Evolutionary conservation across 1,139 yeast species (phyloP).

Genomic region (Arxiozyma bovina): DNA sequence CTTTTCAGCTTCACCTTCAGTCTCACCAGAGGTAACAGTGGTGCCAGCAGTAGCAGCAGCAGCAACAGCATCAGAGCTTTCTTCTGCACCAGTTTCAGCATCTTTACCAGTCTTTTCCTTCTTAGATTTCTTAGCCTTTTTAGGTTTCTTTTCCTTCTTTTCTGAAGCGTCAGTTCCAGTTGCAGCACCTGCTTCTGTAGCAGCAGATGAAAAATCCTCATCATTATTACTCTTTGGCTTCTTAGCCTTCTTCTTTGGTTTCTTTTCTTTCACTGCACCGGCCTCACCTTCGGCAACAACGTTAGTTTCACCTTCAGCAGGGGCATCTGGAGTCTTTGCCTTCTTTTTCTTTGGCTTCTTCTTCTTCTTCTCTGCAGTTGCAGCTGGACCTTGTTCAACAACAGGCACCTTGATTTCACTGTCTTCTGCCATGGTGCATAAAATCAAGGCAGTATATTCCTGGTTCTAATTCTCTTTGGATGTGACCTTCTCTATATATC

Average conservation of each 20-base stretch:
- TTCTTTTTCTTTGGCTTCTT: neutral
- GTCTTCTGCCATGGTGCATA: neutral
- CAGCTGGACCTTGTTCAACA: neutral
- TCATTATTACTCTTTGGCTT: neutral
- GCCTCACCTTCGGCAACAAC: neutral
- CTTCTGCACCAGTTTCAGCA: neutral
- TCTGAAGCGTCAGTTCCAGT: neutral
- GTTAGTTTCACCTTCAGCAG: too few relatives aligned
- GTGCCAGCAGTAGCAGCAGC: too few relatives aligned
- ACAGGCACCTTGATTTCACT: neutral
- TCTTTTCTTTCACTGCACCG: neutral
- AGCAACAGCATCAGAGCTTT: neutral
- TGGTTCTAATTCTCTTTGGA: too few relatives aligned
- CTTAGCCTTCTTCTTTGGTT: conserved; percentile 3
- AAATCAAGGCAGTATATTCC: too few relatives aligned
- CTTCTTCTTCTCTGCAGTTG: neutral
- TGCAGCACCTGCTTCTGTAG: neutral
- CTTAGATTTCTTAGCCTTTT: conserved; percentile 1
- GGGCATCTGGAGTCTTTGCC: neutral
- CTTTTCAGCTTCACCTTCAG: neutral
- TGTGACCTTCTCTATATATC: too few relatives aligned
- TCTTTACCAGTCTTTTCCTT: neutral
- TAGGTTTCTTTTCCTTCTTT: neutral
- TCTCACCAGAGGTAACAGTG: neutral
- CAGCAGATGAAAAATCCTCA: neutral